Percentiles rank a stretch among this genome's conserved stretches.
Conservation (phyloP, 306 rosid species). For the Dalbergia oliveri region DNA sequence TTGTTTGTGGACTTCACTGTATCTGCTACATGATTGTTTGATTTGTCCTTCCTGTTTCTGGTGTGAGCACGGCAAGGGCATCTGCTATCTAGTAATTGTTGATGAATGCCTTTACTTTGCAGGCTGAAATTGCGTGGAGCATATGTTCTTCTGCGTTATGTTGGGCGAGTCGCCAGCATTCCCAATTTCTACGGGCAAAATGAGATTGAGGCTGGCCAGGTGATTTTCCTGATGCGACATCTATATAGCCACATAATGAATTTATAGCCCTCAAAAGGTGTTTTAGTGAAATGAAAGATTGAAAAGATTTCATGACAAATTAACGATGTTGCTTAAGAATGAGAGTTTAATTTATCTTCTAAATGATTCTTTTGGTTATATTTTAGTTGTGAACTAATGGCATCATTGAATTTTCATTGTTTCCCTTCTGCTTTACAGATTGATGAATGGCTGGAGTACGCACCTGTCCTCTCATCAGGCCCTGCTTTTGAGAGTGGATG, state of each 20-base stretch:
- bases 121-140: constrained; percentile 76
- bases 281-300: constrained; percentile 27
- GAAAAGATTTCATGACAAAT: background rate
- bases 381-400: constrained; percentile 28
- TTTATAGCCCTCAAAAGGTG: constrained; percentile 14
- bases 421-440: constrained; percentile 55
- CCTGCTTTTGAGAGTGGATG: constrained; percentile 88
- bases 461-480: constrained; percentile 74
- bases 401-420: background rate
- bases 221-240: constrained; percentile 45
- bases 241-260: background rate
- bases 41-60: background rate
- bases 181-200: constrained; percentile 76
- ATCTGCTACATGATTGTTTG: background rate
- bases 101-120: constrained; percentile 29
- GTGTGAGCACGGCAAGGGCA: background rate
- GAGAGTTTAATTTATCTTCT: constrained; percentile 11
- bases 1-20: background rate
- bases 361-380: background rate
- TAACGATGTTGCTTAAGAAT: constrained; percentile 4
- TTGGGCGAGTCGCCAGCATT: constrained; percentile 63
- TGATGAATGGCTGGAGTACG: constrained; percentile 86
- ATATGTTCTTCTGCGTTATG: constrained; percentile 68
- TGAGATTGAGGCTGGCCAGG: constrained; percentile 73
- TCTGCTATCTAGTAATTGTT: constrained; percentile 10